phyloP scores from a whole-genome alignment of 2,329 filamentous ascomycete genomes.

The Paecilomyces variotii region DNA sequence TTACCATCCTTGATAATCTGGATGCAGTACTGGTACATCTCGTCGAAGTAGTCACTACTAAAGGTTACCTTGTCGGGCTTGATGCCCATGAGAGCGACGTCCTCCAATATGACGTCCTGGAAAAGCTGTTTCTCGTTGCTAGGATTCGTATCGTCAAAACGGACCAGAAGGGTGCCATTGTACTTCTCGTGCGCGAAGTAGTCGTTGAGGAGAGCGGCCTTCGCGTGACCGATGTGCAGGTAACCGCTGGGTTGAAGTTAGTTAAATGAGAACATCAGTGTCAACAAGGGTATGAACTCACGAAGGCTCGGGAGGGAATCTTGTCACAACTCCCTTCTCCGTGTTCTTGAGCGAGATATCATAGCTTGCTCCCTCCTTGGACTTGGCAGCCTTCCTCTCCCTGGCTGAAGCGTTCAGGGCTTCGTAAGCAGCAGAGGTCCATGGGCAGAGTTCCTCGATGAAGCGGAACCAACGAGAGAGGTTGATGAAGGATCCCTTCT shows the following conservation, averaged over 20 bases:
- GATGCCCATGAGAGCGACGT: conserved; percentile 84
- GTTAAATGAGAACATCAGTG: background rate
- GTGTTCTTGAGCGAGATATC: conserved; percentile 79
- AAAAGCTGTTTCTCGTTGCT: conserved; percentile 96
- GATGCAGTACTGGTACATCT: conserved; percentile 78
- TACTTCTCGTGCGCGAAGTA: conserved; percentile 95
- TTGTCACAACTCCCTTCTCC: conserved; percentile 80
- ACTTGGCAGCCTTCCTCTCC: conserved; percentile 60
- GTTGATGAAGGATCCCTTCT: conserved; percentile 68
- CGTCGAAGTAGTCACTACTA: conserved; percentile 92
- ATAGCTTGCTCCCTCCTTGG: conserved; percentile 76
- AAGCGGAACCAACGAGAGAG: conserved; percentile 80
- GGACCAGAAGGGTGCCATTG: conserved; percentile 80
- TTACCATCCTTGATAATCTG: conserved; percentile 77
- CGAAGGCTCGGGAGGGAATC: conserved; percentile 92
- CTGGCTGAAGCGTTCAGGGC: conserved; percentile 59
- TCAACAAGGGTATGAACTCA: conserved; percentile 34
- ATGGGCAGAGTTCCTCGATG: conserved; percentile 72
- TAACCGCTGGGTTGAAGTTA: conserved; percentile 50
- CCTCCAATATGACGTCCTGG: conserved; percentile 87
- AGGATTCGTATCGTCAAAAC: conserved; percentile 96
- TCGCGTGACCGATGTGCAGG: conserved; percentile 91
- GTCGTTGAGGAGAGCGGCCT: conserved; percentile 87
- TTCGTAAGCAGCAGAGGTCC: conserved; percentile 64
- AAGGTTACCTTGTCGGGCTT: conserved; percentile 79